Percentiles rank a stretch among this genome's conserved stretches.
These are phyloP conservation scores for Pyrus betulifolia DNA, from an alignment of 306 rosid genomes.

Conservation along the genomic window DNA sequence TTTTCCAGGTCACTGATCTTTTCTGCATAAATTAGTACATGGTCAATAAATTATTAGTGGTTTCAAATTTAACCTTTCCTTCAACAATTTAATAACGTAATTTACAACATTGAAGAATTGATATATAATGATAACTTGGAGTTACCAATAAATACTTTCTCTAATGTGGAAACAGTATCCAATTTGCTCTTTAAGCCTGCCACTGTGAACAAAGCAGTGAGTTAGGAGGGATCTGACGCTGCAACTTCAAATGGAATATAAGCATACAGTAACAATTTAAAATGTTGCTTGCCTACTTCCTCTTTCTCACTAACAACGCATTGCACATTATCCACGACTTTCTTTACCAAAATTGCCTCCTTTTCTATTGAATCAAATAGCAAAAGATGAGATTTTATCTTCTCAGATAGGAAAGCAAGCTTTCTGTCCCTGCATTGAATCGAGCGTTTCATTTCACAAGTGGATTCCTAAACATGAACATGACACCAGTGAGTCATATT, in stretches of 20 bases:
- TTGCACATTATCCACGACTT: slow-evolving; percentile 48
- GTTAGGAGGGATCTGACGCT: neutral
- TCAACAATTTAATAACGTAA: neutral
- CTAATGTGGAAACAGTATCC: slow-evolving; percentile 51
- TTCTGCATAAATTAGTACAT: slow-evolving; percentile 35
- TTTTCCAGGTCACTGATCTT: slow-evolving; percentile 47
- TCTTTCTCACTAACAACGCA: slow-evolving; percentile 52
- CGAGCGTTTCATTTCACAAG: slow-evolving; percentile 49
- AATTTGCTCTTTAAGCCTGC: slow-evolving; percentile 50
- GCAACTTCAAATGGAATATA: slow-evolving; percentile 9
- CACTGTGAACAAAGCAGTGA: slow-evolving; percentile 35
- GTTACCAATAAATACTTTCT: slow-evolving; percentile 58
- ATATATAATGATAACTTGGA: slow-evolving; percentile 3
- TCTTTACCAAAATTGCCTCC: slow-evolving; percentile 55
- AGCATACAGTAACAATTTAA: slow-evolving; percentile 9
- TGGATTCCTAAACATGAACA: slow-evolving; percentile 44
- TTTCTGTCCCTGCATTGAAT: slow-evolving; percentile 48
- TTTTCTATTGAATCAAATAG: slow-evolving; percentile 70
- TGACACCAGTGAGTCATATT: neutral
- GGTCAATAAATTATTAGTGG: neutral
- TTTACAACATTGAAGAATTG: neutral
- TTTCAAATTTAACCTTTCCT: neutral
- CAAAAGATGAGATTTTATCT: slow-evolving; percentile 47
- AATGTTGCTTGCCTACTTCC: slow-evolving; percentile 53
- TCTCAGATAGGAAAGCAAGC: slow-evolving; percentile 57